Base-by-base conservation (phyloP, 768 basidiomycete genomes). In the Russula lepida region DNA sequence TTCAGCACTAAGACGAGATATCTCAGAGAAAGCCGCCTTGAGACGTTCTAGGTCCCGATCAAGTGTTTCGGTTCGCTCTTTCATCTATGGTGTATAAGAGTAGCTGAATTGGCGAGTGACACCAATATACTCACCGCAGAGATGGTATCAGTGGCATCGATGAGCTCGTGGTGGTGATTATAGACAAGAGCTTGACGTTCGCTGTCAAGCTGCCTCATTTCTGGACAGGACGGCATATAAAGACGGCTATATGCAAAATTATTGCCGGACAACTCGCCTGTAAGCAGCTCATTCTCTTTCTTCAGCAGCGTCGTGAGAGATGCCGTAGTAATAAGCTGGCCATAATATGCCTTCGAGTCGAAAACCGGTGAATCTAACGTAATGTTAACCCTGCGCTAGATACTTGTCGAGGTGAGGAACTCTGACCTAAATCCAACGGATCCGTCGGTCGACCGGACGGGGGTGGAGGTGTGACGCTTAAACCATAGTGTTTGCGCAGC, bases 161-260 rank as follows among this genome's bases (percentile, higher is more conserved):
- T 94, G 21, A 97, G 84, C 66, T 97, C 94, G 61, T 94, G 92
- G 68, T 97, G 94, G 69, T 95, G 93, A 67, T 95, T 93, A 70
- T 97, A 97, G 12, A 97, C 93, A 47, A 97, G 77, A 9, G 89
- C 88, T 72, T 97, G 93, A 25, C 91, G 77, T 68, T 95, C 93
- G 68, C 87, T 84, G 59, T 95, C 92, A 15, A 97, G 74, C 64
- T 92, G 83, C 33, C 89, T 79, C 61, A 97, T 95, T 72, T 95
- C 94, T 93, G 47, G 23, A 5, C 2, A 27, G 41, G 4, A 12
- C 1, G 9, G 25, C 41, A 44, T n/a, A 19, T 37, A 19, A 35
- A 25, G 12, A 25, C 6, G 8, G 19, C 43, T 17, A n/a, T 11
- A 33, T 19, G 35, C 27, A 37, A 12, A 15, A 43, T 47, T 39